phyloP scores from a whole-genome alignment of 2,329 filamentous ascomycete species.

The Fusarium sp. region DNA sequence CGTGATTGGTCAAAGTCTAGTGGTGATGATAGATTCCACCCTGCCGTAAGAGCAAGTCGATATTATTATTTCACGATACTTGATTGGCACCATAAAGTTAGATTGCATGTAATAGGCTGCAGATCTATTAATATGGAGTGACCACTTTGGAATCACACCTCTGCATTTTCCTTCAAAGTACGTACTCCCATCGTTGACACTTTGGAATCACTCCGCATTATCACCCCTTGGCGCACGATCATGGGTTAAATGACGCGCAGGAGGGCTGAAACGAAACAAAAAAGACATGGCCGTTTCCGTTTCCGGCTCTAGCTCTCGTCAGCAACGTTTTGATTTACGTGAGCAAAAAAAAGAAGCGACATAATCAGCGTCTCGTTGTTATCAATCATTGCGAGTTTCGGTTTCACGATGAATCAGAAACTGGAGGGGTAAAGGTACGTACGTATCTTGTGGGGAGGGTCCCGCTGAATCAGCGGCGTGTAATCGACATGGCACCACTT shows the following conservation, averaged over 20 bases:
- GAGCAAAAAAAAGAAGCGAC: background rate
- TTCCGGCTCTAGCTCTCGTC: background rate
- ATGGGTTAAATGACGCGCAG: background rate
- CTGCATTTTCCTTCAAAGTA: background rate
- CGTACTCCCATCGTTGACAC: background rate
- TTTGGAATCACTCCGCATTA: background rate
- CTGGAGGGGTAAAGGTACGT: background rate
- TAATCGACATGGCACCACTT: constrained; percentile 12
- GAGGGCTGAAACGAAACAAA: background rate
- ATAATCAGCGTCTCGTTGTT: background rate
- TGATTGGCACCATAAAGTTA: background rate
- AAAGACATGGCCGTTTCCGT: background rate
- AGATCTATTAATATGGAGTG: background rate
- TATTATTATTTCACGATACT: background rate
- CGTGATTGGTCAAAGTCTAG: background rate
- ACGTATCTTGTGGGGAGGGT: background rate
- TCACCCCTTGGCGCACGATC: background rate
- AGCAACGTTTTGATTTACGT: background rate
- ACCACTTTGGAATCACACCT: background rate
- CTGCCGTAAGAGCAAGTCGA: background rate
- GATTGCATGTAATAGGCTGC: background rate
- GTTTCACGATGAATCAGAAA: background rate
- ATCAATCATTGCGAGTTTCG: background rate
- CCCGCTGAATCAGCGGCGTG: constrained; percentile 26
- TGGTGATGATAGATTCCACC: background rate